Conservation (phyloP, 2,329 filamentous ascomycete species). For the Drechslera avenae region DNA sequence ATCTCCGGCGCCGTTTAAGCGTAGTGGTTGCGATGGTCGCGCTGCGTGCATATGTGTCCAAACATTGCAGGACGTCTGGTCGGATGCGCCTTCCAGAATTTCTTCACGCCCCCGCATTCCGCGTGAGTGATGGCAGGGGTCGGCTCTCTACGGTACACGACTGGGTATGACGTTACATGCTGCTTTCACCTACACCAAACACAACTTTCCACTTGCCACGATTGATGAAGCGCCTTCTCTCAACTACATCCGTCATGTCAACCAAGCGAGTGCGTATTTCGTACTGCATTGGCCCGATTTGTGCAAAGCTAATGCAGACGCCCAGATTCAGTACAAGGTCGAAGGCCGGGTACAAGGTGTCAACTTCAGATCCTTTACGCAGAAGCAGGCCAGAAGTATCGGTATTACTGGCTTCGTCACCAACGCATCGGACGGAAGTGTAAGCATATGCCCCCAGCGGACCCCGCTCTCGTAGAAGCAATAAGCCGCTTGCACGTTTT, state of each 20-base stretch:
- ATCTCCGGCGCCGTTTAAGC: conserved; percentile 14
- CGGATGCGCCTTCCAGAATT: background rate
- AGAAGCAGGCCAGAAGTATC: conserved; percentile 51
- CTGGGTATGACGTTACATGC: conserved; percentile 3
- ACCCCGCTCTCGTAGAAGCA: background rate
- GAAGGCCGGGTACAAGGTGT: conserved; percentile 57
- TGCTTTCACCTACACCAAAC: background rate
- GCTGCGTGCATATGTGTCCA: conserved; percentile 1
- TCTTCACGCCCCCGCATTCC: conserved; percentile 19
- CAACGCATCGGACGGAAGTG: conserved; percentile 54
- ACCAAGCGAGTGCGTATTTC: conserved; percentile 39
- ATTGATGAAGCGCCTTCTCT: conserved; percentile 34
- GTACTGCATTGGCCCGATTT: background rate
- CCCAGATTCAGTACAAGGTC: conserved; percentile 56
- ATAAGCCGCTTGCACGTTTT: background rate
- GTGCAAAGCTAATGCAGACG: conserved; percentile 24
- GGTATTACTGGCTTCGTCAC: conserved; percentile 54
- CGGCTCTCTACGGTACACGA: background rate
- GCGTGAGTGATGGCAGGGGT: conserved; percentile 9
- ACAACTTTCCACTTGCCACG: background rate
- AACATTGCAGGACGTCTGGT: background rate
- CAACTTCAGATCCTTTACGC: conserved; percentile 56
- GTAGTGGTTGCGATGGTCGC: conserved; percentile 2
- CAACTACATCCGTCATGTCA: conserved; percentile 39
- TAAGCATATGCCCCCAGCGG: conserved; percentile 20